Evolutionary conservation across 139 green algal genomes (phyloP), one percentile per base, ranked within the genome.

Genomic region (Coccomyxa sp.): DNA sequence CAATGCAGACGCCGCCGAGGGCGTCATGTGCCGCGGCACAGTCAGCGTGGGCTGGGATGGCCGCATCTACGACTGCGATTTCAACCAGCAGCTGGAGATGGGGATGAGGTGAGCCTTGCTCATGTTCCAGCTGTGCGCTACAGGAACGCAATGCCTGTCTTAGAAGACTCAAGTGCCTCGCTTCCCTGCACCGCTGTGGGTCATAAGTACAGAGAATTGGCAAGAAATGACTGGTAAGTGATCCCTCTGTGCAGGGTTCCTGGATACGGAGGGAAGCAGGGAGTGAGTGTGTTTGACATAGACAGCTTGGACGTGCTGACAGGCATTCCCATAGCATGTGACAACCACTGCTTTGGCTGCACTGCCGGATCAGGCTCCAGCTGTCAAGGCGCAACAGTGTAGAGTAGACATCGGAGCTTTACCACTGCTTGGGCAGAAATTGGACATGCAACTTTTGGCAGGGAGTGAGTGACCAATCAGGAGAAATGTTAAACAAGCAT

Each of bases 51-150:
- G 87, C 7, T 98, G 92, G 92, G 95, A 99, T 78, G 96, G 96
- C 38, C 80, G 79, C 2, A 27, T 99, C 34, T 98, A 91, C 73
- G 96, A 99, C 87, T 99, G 96, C 84, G 96, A 99, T 78, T 99
- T 99, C 86, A 99, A 99, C 87, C 95, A 99, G 91, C 96, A 99
- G 89, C 86, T 99, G 54, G 93, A 91, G 34, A 86, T 98, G 54
- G 78, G 75, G 38, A 70, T 86, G 34, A 55, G 75, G 64, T 81
- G 9, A 55, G 69, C 10, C 9, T 22, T 10, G 50, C 50, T 64
- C 50, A 1, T 22, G 27, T 64, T 7, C 50, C 50, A 64, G 50
- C 18, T 64, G 3, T 64, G 27, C 50, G 4, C 1, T 64, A 1
- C 50, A 64, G 27, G 50, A 64, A 18, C 27, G 50, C 5, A 1